Evolutionary conservation across 2,329 filamentous ascomycete species (phyloP).

Genomic region (Corniculantispora saksenae): DNA sequence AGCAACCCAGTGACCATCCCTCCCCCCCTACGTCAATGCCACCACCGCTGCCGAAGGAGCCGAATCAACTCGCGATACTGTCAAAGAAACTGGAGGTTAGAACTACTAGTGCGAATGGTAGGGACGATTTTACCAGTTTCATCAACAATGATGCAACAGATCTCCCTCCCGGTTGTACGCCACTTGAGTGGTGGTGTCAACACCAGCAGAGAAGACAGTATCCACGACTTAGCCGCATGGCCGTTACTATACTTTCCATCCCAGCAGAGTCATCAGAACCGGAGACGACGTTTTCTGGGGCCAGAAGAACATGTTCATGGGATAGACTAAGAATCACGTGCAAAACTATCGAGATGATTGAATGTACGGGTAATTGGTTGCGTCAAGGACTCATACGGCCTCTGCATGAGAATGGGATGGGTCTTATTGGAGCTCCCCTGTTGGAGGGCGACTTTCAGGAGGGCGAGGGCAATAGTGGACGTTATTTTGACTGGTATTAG

Average conservation of each 20-base stretch:
- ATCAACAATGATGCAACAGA: constrained; percentile 1
- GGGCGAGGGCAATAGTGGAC: too few species aligned
- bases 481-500: too few species aligned
- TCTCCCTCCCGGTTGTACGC: not conserved
- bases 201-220: not conserved
- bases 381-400: not conserved
- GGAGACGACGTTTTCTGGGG: constrained; percentile 5
- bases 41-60: not conserved
- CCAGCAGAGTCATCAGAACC: constrained; percentile 10
- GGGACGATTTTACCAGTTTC: not conserved
- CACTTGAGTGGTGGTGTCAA: constrained; percentile 8
- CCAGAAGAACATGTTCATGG: constrained; percentile 11
- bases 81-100: not conserved
- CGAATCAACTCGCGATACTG: too few species aligned
- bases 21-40: too few species aligned
- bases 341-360: constrained; percentile 6
- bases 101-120: not conserved
- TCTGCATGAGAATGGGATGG: too few species aligned
- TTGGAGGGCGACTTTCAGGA: too few species aligned
- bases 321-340: constrained; percentile 5
- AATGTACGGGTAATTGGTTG: constrained; percentile 8
- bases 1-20: too few species aligned
- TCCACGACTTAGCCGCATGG: constrained; percentile 1
- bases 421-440: too few species aligned
- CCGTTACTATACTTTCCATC: constrained; percentile 1